Percentiles rank a stretch among this genome's conserved stretches.
Evolutionary conservation across 495 filamentous ascomycete species (phyloP).

Genomic region (Neurospora tetrasperma): DNA sequence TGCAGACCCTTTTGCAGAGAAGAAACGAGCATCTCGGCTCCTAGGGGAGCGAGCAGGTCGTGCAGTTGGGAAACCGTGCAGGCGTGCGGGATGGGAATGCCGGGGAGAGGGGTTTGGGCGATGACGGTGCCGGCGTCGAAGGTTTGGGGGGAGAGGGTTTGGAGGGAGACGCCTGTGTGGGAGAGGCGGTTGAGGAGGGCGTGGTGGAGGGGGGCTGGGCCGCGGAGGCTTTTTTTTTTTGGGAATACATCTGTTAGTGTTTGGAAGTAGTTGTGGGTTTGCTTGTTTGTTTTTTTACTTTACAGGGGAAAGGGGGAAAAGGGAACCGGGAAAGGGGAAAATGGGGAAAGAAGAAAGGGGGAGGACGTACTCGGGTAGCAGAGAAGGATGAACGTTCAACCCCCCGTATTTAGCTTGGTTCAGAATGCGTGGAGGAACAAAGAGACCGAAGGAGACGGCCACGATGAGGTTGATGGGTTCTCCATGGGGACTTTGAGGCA

Average conservation of each 20-base stretch:
- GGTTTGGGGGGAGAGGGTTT: constrained; percentile 62
- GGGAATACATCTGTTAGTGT: too few relatives aligned
- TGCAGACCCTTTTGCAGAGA: constrained; percentile 51
- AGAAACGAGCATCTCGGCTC: constrained; percentile 52
- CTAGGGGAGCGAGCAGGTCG: constrained; percentile 35
- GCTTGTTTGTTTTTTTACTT: neutral
- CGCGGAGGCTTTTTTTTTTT: constrained; percentile 48
- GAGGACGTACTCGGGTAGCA: constrained; percentile 64
- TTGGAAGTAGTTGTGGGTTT: neutral
- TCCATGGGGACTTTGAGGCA: constrained; percentile 38
- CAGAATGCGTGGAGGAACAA: constrained; percentile 71
- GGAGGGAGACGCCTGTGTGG: constrained; percentile 64
- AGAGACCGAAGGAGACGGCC: constrained; percentile 91
- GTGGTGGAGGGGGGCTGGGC: constrained; percentile 66
- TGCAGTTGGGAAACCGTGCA: constrained; percentile 16
- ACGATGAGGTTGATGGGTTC: constrained; percentile 69
- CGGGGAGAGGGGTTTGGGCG: constrained; percentile 39
- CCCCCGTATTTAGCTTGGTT: constrained; percentile 65
- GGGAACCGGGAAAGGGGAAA: neutral
- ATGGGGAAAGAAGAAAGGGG: neutral
- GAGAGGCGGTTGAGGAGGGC: constrained; percentile 50
- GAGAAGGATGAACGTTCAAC: constrained; percentile 88
- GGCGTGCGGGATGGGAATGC: constrained; percentile 14
- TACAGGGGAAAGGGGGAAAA: neutral
- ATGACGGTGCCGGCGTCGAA: constrained; percentile 77